Base-by-base conservation (phyloP, 495 filamentous ascomycete genomes). In the Xylaria castorea region DNA sequence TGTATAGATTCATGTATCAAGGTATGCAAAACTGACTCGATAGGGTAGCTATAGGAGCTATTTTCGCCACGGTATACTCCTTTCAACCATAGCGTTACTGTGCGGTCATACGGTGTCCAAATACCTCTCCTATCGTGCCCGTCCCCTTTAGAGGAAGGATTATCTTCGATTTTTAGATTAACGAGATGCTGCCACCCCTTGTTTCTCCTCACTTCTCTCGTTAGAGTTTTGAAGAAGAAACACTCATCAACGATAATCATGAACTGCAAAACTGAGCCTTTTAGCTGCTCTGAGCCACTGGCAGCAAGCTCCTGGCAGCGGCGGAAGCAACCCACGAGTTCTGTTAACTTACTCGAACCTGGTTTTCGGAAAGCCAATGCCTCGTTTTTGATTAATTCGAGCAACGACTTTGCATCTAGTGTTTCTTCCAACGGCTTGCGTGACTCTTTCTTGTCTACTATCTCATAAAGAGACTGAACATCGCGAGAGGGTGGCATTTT, bases 151-250 rank as follows among this genome's bases (percentile, higher is more conserved):
- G 30, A n/a, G 30, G 1, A 8, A 34, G 32, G 16, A 30, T 8
- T 30, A 16, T 60, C 18, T 16, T 36, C 27, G 18, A 60, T 5
- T n/a, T 8, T 18, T 2, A 60, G 14, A 20, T 30, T 20, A 0
- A 60, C 57, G 1, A 60, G 14, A 38, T 8, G 16, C 5, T 60
- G 57, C 16, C 30, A 3, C 57, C 57, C 57, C 12, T 8, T 36
- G 7, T 60, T 60, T 6, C 30, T 60, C 22, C 38, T n/a, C 16
- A 60, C 57, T 60, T 60, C 57, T 8, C 57, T 60, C 6, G 57
- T 60, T 3, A 60, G 57, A 18, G 57, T 60, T 60, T 60, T 36
- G 32, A 60, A 60, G 32, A 60, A 58, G 32, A 60, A 60, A 36
- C 57, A 60, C 32, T 60, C 57, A 14, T 60, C 57, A 32, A 36